Conservation (phyloP, 148 eudicot genomes). For the Rhododendron mucronatum region DNA sequence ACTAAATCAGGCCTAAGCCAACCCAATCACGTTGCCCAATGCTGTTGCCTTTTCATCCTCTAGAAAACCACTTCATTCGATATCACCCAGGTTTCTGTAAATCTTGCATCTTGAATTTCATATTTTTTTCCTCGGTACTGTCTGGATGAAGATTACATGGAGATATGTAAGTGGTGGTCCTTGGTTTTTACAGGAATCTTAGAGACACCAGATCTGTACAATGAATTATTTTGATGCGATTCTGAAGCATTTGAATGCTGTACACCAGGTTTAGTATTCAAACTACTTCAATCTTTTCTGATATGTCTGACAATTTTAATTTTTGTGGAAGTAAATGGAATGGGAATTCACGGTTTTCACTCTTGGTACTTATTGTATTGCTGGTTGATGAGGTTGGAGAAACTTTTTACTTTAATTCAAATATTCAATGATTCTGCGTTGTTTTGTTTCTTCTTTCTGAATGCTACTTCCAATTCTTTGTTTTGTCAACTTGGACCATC, state of each 20-base stretch:
- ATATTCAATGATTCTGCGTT: background rate
- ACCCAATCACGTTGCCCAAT: background rate
- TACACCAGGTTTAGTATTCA: conserved; percentile 42
- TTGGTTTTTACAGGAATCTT: conserved; percentile 48
- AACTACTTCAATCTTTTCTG: conserved; percentile 1
- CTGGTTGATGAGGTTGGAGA: background rate
- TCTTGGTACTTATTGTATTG: background rate
- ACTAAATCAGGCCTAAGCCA: background rate
- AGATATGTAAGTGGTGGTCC: background rate
- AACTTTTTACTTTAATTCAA: background rate
- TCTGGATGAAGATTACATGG: background rate
- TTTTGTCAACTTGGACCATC: background rate
- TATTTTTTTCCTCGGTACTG: background rate
- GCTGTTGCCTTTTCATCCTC: background rate
- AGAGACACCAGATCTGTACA: conserved; percentile 52
- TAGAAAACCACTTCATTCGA: background rate
- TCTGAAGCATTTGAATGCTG: conserved; percentile 57
- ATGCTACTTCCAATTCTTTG: background rate
- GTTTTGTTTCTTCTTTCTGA: background rate
- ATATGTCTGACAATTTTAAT: background rate
- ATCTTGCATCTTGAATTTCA: background rate
- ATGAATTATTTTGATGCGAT: conserved; percentile 62
- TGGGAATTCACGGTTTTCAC: background rate
- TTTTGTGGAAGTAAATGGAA: background rate
- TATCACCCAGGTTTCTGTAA: background rate